Evolutionary conservation across 2,329 filamentous ascomycete species (phyloP), one percentile per base, ranked within the genome.

Genomic region (Xylaria sp.): DNA sequence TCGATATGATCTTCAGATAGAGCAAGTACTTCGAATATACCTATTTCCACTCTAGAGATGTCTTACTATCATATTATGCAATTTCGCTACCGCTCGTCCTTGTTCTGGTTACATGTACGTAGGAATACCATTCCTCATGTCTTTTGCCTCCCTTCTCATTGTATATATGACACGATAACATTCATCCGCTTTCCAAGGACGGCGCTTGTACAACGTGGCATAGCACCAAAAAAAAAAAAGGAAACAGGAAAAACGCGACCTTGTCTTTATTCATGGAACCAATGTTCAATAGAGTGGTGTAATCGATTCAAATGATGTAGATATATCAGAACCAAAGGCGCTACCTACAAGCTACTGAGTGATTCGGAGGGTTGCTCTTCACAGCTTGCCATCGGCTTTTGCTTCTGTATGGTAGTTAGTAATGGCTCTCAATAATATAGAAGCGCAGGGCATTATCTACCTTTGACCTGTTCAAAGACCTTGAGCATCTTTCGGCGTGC

Each of bases 401-500:
- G 91, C 91, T 77, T 93, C 91, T 90, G 74, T 66, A 30, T 10
- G 1, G 18, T 15, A 58, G 67, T 83, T 75, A 83, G 79, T 59
- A 50, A 58, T 12, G 15, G 39, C 18, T 13, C 20, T 34, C 48
- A 32, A 3, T 30, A 5, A 48, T 8, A 20, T 56, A 53, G 18
- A 34, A 10, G n/a, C 10, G n/a, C 5, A n/a, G n/a, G 28, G 41
- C 25, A 18, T 25, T 41, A 55, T 75, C 71, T 82, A 90, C 89
- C 92, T 81, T 90, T 93, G 76, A 98, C 95, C 84, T 97, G 94
- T 76, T 98, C 96, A 81, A 98, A 98, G 65, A 98, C 96, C 89
- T 99, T 99, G 69, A 99, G 84, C 93, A 99, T 97, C 87, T 99
- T 99, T 79, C 95, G 92, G 74, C 96, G 87, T 20, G 96, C 96